These are phyloP conservation scores for Fraxinus sp. DNA, from an alignment of 305 asterid genomes.

Conservation along the genomic window DNA sequence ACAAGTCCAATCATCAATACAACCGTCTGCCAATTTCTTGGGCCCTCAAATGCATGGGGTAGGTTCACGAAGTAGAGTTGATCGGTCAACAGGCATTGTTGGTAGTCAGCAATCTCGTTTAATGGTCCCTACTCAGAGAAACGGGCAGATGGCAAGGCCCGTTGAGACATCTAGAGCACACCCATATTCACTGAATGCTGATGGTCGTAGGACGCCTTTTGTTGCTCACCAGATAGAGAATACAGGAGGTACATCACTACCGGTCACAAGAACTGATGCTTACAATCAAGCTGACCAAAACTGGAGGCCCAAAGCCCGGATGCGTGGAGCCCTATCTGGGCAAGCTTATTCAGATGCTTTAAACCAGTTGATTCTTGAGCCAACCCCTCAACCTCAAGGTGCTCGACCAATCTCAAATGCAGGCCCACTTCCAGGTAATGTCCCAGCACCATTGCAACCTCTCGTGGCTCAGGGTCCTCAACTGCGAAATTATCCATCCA, in stretches of 20 bases:
- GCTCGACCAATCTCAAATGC: slow-evolving; percentile 36
- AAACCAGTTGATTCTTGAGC: slow-evolving; percentile 41
- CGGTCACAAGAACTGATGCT: slow-evolving; percentile 31
- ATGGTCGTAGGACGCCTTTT: slow-evolving; percentile 24
- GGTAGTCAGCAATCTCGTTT: slow-evolving; percentile 37
- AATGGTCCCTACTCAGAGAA: slow-evolving; percentile 34
- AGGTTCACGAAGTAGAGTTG: slow-evolving; percentile 29
- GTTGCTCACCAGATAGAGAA: slow-evolving; percentile 36
- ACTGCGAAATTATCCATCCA: slow-evolving; percentile 22
- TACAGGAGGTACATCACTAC: slow-evolving; percentile 27
- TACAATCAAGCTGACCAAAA: slow-evolving; percentile 37
- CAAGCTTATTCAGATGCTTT: slow-evolving; percentile 60
- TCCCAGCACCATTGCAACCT: slow-evolving; percentile 35
- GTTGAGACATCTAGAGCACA: slow-evolving; percentile 31
- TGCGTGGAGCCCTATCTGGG: slow-evolving; percentile 93
- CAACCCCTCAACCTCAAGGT: slow-evolving; percentile 56
- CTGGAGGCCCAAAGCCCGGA: slow-evolving; percentile 80
- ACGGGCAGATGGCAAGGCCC: slow-evolving; percentile 30
- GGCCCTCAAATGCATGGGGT: slow-evolving; percentile 34
- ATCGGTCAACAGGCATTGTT: slow-evolving; percentile 22
- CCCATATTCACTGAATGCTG: slow-evolving; percentile 29
- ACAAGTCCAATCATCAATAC: slow-evolving; percentile 28
- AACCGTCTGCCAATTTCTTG: slow-evolving; percentile 26
- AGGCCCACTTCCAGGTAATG: slow-evolving; percentile 26
- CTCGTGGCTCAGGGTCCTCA: slow-evolving; percentile 33